These are phyloP conservation scores for Linaria vulgaris DNA, from an alignment of 257 asterid species.

Conservation along the genomic window DNA sequence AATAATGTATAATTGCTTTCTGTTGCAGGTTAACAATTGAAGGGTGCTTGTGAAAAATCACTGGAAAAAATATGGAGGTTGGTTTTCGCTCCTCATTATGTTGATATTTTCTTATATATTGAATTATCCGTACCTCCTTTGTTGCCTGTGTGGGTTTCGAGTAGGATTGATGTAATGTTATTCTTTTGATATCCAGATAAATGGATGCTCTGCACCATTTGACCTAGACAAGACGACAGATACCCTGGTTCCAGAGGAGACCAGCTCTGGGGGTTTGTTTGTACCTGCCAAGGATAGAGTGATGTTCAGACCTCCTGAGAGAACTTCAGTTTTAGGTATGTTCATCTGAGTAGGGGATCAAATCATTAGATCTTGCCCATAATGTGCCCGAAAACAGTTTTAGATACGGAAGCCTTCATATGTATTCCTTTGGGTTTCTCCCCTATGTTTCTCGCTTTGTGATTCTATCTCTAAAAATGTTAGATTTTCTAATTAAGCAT, in stretches of 20 bases:
- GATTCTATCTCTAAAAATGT: neutral
- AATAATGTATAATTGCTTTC: no score
- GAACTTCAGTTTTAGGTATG: slow-evolving; percentile 76
- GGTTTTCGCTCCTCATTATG: no score
- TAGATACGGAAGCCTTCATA: no score
- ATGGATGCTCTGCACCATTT: slow-evolving; percentile 30
- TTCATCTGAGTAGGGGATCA: slow-evolving; percentile 3
- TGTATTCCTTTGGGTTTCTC: neutral
- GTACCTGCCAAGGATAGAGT: slow-evolving; percentile 67
- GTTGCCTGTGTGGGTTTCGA: no score
- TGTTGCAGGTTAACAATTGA: no score
- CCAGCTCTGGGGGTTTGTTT: slow-evolving; percentile 57
- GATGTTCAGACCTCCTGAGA: slow-evolving; percentile 57
- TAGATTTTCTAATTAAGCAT: neutral
- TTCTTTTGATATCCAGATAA: slow-evolving; percentile 29
- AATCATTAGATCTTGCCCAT: neutral
- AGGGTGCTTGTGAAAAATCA: no score
- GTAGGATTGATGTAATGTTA: neutral
- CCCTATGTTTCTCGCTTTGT: neutral
- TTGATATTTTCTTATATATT: no score
- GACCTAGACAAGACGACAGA: slow-evolving; percentile 49
- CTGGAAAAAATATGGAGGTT: no score
- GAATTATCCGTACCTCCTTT: no score
- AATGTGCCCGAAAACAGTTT: no score
- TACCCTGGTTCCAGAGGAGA: slow-evolving; percentile 63